Conservation (phyloP, 257 asterid species). For the Solanum bukasovii region DNA sequence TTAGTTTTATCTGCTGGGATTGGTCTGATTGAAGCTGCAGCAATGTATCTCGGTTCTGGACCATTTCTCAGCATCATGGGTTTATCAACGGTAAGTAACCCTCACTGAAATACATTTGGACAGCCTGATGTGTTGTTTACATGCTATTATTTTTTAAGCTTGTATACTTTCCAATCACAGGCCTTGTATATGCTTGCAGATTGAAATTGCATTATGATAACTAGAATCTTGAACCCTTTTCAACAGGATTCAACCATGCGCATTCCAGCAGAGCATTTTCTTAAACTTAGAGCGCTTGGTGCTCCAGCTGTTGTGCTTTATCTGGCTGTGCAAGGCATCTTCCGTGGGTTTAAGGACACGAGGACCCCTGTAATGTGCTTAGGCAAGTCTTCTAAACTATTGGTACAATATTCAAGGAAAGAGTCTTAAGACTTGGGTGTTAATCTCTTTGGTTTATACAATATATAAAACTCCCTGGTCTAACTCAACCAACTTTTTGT, state of each 20-base stretch:
- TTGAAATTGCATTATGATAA: neutral
- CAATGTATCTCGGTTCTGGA: constrained; percentile 33
- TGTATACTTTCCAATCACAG: neutral
- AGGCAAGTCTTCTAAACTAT: constrained; percentile 16
- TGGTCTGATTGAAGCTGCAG: constrained; percentile 31
- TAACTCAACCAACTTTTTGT: neutral
- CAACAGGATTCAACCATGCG: constrained; percentile 29
- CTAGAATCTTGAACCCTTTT: neutral
- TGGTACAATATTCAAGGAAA: neutral
- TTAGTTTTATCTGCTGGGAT: constrained; percentile 27
- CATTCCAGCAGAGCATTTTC: constrained; percentile 28
- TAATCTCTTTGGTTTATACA: neutral
- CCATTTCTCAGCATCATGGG: constrained; percentile 33
- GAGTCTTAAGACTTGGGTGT: neutral
- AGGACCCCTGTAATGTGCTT: constrained; percentile 30
- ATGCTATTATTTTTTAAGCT: neutral
- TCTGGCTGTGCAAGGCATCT: constrained; percentile 34
- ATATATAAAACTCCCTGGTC: neutral
- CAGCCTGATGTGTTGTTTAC: neutral
- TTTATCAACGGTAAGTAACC: constrained; percentile 15
- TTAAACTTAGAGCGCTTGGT: constrained; percentile 38
- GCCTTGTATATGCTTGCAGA: neutral
- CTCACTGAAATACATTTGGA: neutral
- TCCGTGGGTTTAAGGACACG: constrained; percentile 36
- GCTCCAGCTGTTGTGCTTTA: constrained; percentile 41